Evolutionary conservation across 1,284 basidiomycete species (phyloP).

Genomic region (Jaminaea rosea): DNA sequence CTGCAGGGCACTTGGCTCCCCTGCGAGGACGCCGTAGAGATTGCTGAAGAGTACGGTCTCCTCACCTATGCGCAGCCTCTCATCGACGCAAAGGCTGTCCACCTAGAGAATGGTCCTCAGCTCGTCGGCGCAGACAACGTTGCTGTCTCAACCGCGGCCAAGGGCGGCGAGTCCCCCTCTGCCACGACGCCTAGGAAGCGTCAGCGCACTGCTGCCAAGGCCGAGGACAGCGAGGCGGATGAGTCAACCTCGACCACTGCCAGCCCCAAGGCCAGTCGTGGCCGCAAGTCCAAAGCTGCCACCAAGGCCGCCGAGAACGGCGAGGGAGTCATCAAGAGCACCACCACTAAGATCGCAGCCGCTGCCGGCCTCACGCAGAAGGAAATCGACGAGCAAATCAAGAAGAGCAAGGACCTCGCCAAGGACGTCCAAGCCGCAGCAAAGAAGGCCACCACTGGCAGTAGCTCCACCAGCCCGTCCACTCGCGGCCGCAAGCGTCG

Average conservation of each 20-base stretch:
- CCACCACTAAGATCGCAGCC: conserved; percentile 14
- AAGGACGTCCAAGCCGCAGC: conserved; percentile 23
- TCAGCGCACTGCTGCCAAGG: conserved; percentile 14
- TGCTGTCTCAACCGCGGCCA: conserved; percentile 3
- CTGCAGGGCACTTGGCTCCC: conserved; percentile 86
- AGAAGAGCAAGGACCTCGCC: conserved; percentile 34
- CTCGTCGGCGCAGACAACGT: not conserved
- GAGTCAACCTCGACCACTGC: conserved; percentile 10
- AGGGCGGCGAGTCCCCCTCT: not conserved
- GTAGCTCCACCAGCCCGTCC: not conserved
- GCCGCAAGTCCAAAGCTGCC: conserved; percentile 15
- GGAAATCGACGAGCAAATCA: conserved; percentile 40
- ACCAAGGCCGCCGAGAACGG: conserved; percentile 14
- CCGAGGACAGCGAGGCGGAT: not conserved
- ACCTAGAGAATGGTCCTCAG: conserved; percentile 39
- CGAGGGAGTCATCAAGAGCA: conserved; percentile 17
- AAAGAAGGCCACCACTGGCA: conserved; percentile 6
- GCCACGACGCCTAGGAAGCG: conserved; percentile 12
- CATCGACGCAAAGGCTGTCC: conserved; percentile 67
- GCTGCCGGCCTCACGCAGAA: conserved; percentile 20
- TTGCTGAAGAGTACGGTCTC: conserved; percentile 61
- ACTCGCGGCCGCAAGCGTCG: conserved; percentile 26
- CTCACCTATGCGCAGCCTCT: conserved; percentile 59
- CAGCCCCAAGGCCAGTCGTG: conserved; percentile 21
- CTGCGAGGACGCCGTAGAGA: conserved; percentile 59